These are phyloP conservation scores for Arxiozyma heterogenica DNA, from an alignment of 1,139 yeast genomes.

Conservation along the genomic window DNA sequence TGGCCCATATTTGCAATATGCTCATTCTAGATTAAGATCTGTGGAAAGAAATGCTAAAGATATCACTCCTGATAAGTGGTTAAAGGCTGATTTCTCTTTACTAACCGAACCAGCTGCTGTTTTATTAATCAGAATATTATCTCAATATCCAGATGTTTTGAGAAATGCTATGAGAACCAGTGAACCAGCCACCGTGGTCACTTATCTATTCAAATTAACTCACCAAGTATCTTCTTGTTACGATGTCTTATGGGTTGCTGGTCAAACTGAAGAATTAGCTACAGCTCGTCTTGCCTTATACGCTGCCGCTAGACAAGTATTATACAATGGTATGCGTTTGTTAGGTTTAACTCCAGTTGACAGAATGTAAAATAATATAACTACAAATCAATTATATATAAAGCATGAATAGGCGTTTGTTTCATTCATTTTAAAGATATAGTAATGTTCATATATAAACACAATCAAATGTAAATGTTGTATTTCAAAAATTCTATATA, in stretches of 20 bases:
- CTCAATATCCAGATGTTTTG: constrained; percentile 88
- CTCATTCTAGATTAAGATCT: constrained; percentile 94
- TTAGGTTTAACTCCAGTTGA: constrained; percentile 96
- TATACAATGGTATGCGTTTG: constrained; percentile 83
- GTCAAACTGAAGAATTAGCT: constrained; percentile 84
- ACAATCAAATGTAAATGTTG: neutral
- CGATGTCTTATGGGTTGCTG: constrained; percentile 95
- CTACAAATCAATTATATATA: neutral
- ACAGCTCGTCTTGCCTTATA: constrained; percentile 89
- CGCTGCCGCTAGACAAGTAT: constrained; percentile 81
- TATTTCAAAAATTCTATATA: no score
- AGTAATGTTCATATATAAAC: neutral
- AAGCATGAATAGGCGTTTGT: neutral
- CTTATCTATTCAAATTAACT: constrained; percentile 83
- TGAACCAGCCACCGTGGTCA: constrained; percentile 92
- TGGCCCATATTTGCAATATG: constrained; percentile 97
- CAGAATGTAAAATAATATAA: constrained; percentile 60
- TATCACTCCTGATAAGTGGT: constrained; percentile 37
- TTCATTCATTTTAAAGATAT: no score
- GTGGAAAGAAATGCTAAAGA: constrained; percentile 74
- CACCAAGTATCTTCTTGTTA: constrained; percentile 94
- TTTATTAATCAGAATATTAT: constrained; percentile 64
- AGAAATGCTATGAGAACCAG: constrained; percentile 74
- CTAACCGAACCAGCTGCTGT: constrained; percentile 71
- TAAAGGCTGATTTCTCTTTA: constrained; percentile 57